Evolutionary conservation across 2,329 filamentous ascomycete species (phyloP).

Genomic region (Hymenoscyphus infarciens): DNA sequence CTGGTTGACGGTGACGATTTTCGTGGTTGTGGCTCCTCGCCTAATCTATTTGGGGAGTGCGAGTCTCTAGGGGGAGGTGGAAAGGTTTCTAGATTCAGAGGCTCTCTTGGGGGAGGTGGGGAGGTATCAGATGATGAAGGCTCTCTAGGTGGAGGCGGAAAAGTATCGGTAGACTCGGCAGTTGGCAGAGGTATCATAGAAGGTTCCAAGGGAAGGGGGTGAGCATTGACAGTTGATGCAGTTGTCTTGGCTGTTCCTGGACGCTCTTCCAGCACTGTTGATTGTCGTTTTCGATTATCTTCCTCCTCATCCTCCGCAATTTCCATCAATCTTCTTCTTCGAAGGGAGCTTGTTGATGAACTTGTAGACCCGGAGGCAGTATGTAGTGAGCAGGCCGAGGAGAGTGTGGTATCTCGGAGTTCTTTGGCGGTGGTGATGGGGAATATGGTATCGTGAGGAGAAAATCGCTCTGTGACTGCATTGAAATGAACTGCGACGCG

Average conservation of each 20-base stretch:
- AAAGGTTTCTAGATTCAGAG: constrained; percentile 14
- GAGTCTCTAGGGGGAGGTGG: constrained; percentile 29
- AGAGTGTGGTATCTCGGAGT: constrained; percentile 82
- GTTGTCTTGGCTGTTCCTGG: constrained; percentile 29
- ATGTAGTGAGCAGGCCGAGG: constrained; percentile 83
- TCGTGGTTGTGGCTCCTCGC: constrained; percentile 29
- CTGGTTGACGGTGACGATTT: constrained; percentile 49
- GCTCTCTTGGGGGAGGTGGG: constrained; percentile 26
- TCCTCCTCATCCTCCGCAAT: constrained; percentile 87
- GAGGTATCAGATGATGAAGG: constrained; percentile 15
- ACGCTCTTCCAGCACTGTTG: constrained; percentile 47
- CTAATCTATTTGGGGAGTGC: constrained; percentile 22
- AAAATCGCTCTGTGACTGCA: constrained; percentile 66
- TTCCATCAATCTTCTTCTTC: constrained; percentile 76
- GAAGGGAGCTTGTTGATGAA: constrained; percentile 77
- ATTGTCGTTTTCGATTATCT: constrained; percentile 56
- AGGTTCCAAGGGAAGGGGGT: constrained; percentile 16
- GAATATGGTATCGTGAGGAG: constrained; percentile 83
- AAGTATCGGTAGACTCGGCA: constrained; percentile 16
- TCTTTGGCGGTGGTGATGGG: constrained; percentile 71
- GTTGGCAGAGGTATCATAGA: constrained; percentile 19
- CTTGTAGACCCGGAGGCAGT: constrained; percentile 82
- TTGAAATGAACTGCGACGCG: constrained; percentile 74
- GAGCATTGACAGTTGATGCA: constrained; percentile 18
- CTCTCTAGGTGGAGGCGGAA: constrained; percentile 27